Evolutionary conservation across 75 land plant genomes (phyloP).

Genomic region (Cupressus sempervirens): DNA sequence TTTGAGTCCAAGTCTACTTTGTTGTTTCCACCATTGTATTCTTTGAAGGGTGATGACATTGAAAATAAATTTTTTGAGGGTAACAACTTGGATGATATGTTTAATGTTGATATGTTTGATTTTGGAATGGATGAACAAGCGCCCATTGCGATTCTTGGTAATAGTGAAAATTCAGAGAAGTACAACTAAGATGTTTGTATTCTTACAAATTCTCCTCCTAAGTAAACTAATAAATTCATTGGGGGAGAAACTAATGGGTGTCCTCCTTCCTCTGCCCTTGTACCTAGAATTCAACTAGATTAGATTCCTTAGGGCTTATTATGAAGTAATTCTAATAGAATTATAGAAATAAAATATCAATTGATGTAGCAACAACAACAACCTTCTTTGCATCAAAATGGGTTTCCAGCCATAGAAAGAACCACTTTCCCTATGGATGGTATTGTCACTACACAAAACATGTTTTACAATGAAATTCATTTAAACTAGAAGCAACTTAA

Average conservation of each 20-base stretch:
- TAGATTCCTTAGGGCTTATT: not conserved
- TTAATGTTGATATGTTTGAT: slow-evolving; percentile 1
- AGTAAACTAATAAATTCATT: not conserved
- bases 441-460: not conserved
- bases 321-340: slow-evolving; percentile 4
- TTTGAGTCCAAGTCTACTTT: too few species aligned
- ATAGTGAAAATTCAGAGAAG: too few species aligned
- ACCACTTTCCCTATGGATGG: not conserved
- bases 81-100: not conserved
- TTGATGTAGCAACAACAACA: not conserved
- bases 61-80: not conserved
- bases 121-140: too few species aligned
- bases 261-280: not conserved
- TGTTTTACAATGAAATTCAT: slow-evolving; percentile 7
- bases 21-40: not conserved
- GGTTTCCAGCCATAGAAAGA: not conserved
- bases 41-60: not conserved
- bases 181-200: too few species aligned
- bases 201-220: too few species aligned
- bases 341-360: not conserved
- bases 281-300: not conserved
- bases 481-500: not conserved
- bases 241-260: not conserved
- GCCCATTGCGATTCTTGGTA: too few species aligned
- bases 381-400: not conserved